Evolutionary conservation across 78 protist genomes (phyloP), one percentile per base, ranked within the genome.

Genomic region (Dictyostelium brefeldianum): DNA sequence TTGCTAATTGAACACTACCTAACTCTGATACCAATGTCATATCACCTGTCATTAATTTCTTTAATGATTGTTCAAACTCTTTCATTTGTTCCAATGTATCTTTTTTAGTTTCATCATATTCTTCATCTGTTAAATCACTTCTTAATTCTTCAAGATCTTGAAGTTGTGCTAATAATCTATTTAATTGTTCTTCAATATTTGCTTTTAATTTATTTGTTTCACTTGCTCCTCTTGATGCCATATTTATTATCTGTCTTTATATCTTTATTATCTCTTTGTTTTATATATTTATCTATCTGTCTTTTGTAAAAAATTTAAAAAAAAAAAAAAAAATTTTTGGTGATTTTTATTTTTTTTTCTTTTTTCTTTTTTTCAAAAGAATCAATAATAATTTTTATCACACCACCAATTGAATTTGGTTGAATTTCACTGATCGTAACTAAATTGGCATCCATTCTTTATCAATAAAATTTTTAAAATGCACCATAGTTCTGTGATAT

Each of bases 1-100:
- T 85, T 18, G 98, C 98, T 64, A 97, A 70, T 36, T 84, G 96
- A 43, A 95, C 92, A 18, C 81, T 25, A 46, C 97, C 95, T 25
- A 97, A 46, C 65, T 91, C 91, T 25, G 92, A 87, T 15, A 97
- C 97, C 11, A 97, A 95, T 43, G 98, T 73, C 96, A 97, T 80
- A 83, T 97, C 90, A 47, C 98, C 98, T 5, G 31, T 14, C 12
- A 85, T 70, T 94, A 97, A 53, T 47, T 84, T 83, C 6, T 31
- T 15, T 47, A 97, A 75, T 15, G 95, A 78, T 17, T 17, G 97
- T 53, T 95, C 70, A 74, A 97, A 97, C 48, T 96, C 97, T 65
- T 91, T 50, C 92, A 97, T 56, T 73, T 97, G 98, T 15, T 90
- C 95, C 3, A 96, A 18, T 25, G 98, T 97, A 15, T 97, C 98